Percentiles rank a stretch among this genome's conserved stretches.
phyloP scores from a whole-genome alignment of 768 basidiomycete genomes.

The Tylopilus cervinicoccineus region DNA sequence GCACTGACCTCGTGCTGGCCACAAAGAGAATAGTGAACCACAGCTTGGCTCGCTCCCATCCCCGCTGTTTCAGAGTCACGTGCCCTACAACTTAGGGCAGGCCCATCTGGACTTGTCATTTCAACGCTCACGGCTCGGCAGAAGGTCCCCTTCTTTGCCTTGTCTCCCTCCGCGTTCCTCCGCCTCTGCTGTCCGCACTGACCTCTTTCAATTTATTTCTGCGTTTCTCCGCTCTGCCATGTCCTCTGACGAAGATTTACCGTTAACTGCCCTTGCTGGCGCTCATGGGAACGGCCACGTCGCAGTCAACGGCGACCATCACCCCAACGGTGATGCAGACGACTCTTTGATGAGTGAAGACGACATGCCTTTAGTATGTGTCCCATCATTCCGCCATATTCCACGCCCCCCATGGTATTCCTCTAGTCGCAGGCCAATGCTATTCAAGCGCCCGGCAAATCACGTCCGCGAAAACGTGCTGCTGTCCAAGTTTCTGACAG shows the following conservation, averaged over 20 bases:
- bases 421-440: slow-evolving; percentile 52
- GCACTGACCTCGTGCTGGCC: slow-evolving; percentile 20
- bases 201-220: slow-evolving; percentile 5
- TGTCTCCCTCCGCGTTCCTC: slow-evolving; percentile 29
- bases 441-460: slow-evolving; percentile 35
- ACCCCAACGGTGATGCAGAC: slow-evolving; percentile 35
- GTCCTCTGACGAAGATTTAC: slow-evolving; percentile 58
- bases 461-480: slow-evolving; percentile 50
- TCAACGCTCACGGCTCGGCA: slow-evolving; percentile 19
- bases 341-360: slow-evolving; percentile 62
- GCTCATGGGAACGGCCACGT: slow-evolving; percentile 41
- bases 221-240: slow-evolving; percentile 35
- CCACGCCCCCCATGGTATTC: slow-evolving; percentile 26
- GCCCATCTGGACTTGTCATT: slow-evolving; percentile 41
- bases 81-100: slow-evolving; percentile 51
- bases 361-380: slow-evolving; percentile 66
- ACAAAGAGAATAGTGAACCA: slow-evolving; percentile 2
- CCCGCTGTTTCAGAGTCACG: slow-evolving; percentile 19
- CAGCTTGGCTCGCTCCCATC: not conserved
- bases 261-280: slow-evolving; percentile 39
- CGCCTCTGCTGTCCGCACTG: slow-evolving; percentile 10
- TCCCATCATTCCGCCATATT: not conserved
- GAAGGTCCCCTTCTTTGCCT: slow-evolving; percentile 26
- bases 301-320: slow-evolving; percentile 43
- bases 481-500: slow-evolving; percentile 50